A percentile compares a stretch with the other conserved stretches of the same genome.
These are phyloP conservation scores for Rusavskia elegans DNA, from an alignment of 495 filamentous ascomycete species.

Conservation along the genomic window DNA sequence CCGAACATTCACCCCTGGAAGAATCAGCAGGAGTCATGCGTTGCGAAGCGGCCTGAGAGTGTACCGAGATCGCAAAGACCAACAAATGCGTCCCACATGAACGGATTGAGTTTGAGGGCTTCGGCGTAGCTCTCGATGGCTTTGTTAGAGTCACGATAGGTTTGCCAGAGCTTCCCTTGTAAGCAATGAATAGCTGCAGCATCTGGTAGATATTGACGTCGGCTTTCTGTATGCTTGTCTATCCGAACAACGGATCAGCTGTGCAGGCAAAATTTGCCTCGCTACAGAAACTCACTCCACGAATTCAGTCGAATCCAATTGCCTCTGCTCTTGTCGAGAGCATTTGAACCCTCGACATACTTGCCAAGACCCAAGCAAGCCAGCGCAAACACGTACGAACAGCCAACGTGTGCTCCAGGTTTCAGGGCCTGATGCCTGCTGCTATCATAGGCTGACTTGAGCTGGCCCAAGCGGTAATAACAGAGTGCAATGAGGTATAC, in stretches of 20 bases:
- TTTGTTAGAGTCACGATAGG: slow-evolving; percentile 61
- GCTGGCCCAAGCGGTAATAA: slow-evolving; percentile 65
- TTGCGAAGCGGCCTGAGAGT: slow-evolving; percentile 7
- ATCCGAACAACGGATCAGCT: neutral
- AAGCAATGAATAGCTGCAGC: slow-evolving; percentile 65
- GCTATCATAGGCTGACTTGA: slow-evolving; percentile 57
- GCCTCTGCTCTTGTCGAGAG: slow-evolving; percentile 56
- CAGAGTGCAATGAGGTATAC: slow-evolving; percentile 71
- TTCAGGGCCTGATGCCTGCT: slow-evolving; percentile 42
- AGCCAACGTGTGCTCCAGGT: slow-evolving; percentile 61
- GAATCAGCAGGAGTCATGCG: slow-evolving; percentile 16
- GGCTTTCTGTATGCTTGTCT: slow-evolving; percentile 55
- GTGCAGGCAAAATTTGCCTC: neutral
- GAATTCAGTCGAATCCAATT: slow-evolving; percentile 56
- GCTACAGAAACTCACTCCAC: slow-evolving; percentile 38
- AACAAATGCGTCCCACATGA: slow-evolving; percentile 96
- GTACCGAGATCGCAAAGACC: slow-evolving; percentile 57
- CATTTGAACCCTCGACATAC: slow-evolving; percentile 62
- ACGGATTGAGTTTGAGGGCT: slow-evolving; percentile 77
- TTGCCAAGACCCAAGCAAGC: slow-evolving; percentile 65
- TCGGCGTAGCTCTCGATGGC: slow-evolving; percentile 75
- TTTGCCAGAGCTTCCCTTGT: slow-evolving; percentile 74
- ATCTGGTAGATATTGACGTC: slow-evolving; percentile 56
- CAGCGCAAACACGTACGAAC: slow-evolving; percentile 82
- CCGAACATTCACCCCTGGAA: slow-evolving; percentile 55